Base-by-base conservation (phyloP, 164 flowering plant genomes). In the Chimonanthus salicifolius region DNA sequence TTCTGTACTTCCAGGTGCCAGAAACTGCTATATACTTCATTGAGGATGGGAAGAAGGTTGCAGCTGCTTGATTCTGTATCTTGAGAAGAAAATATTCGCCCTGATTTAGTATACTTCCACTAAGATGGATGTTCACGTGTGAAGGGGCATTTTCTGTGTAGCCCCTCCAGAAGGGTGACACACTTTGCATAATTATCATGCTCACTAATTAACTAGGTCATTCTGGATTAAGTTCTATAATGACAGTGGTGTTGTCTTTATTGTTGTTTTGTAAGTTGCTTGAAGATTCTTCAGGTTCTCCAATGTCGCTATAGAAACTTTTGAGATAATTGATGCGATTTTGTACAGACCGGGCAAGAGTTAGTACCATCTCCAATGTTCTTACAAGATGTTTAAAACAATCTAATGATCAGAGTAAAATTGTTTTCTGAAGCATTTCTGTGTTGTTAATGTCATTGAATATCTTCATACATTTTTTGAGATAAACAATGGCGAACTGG, bases 1-100 rank as follows among this genome's bases (percentile, higher is more conserved):
- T 54, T 6, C 45, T 64, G 13, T 46, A 16, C 10, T 18, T 64
- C 50, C 79, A 92, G 97, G 92, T 92, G 20, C 97, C 94, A 3
- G 94, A 87, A 79, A 66, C 81, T 76, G 88, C 95, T 64, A 89
- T 92, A 75, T 90, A 80, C 83, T 92, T 90, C 73, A 92, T 92
- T 65, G 97, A 92, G 80, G 97, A 92, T 76, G 94, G 97, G 58
- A 84, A 80, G 74, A 92, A 92, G 82, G 97, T 92, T 67, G 80
- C 92, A 33, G 94, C 94, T 66, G 89, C 82, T 72, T 89, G 6
- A 45, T 44, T 18, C 44, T 20, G 7, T 18, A 7, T 63, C 3
- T 20, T 15, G 49, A 50, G 7, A 49, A 33, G 33, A 33, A 21
- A 33, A 33, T 33, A 68, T 7, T 4, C 4, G 65, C 1, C 20